Evolutionary conservation across 2,329 filamentous ascomycete genomes (phyloP), one percentile per base, ranked within the genome.

Genomic region (Penicillium capsulatum): DNA sequence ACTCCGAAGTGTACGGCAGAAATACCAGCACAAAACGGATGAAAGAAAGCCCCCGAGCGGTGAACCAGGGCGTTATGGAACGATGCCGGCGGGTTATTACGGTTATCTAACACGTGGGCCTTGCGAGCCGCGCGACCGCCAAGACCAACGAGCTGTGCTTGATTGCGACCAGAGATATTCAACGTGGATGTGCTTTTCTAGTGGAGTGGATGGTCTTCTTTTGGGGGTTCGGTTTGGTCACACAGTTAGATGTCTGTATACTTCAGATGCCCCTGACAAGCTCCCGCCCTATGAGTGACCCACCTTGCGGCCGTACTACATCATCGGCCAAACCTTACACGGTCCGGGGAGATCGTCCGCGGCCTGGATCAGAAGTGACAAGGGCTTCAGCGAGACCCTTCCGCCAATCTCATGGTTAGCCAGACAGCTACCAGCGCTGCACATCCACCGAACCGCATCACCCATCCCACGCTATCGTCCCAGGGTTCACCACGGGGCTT

Each of bases 401-500:
- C 85, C 27, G 75, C 71, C 24, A 92, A 80, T 42, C 75, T 73
- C 35, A 75, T 71, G 8, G 87, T 83, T 58, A 91, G 76, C 52
- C 77, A 86, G 4, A 85, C 87, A 4, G 91, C 86, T 3, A 84
- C 69, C 33, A 96, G 63, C 1, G 89, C 86, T 47, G 84, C 86
- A 30, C 85, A 65, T 2, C 90, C 91, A 1, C 89, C 90, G 39
- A 94, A 82, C 14, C 90, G 80, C 54, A 97, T 70, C 29, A 95
- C 88, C 70, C 91, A 87, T 11, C 83, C 82, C 34, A 96, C 86
- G 62, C 86, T 94, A 50, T 84, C 80, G 66, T 97, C 91, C 22
- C 88, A 90, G 0, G 87, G 84, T 3, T 76, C 79, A 3, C 89
- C 90, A 47, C 91, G 77, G 1, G 87, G 88, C 65, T 94, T 95